phyloP scores from a whole-genome alignment of 2,329 filamentous ascomycete genomes.

The Zasmidium cellare region DNA sequence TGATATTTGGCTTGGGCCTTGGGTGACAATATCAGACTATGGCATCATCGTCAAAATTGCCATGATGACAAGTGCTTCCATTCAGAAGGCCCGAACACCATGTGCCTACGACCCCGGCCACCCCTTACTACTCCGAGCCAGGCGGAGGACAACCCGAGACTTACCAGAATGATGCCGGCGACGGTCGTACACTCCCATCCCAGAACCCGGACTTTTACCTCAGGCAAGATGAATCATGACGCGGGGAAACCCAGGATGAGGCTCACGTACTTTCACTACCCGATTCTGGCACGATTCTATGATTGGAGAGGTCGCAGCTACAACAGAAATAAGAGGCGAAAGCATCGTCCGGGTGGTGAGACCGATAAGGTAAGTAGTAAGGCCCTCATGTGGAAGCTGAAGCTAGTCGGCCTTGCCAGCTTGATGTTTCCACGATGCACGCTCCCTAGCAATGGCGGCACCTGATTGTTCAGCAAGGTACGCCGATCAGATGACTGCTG shows the following conservation, averaged over 20 bases:
- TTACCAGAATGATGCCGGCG: not conserved
- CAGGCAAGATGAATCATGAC: not conserved
- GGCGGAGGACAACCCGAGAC: not conserved
- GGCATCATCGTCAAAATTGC: too few relatives aligned
- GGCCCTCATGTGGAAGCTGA: too few relatives aligned
- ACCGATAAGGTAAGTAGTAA: not conserved
- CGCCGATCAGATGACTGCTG: not conserved
- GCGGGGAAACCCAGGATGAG: not conserved
- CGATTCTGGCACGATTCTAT: not conserved
- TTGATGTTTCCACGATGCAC: not conserved
- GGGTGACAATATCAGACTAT: too few relatives aligned
- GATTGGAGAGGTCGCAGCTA: not conserved
- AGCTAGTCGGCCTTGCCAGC: too few relatives aligned
- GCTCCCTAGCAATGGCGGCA: not conserved
- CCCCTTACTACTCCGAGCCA: not conserved
- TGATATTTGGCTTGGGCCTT: too few relatives aligned
- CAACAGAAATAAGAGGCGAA: not conserved
- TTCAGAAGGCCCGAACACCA: not conserved
- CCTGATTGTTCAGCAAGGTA: not conserved
- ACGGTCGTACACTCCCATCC: not conserved
- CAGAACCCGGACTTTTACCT: slow-evolving; percentile 1
- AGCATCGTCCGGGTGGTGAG: not conserved
- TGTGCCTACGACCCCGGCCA: not conserved
- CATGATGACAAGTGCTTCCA: too few relatives aligned
- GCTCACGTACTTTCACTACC: not conserved